Evolutionary conservation across 345 rosid genomes (phyloP).

Genomic region (Murraya koenigii): DNA sequence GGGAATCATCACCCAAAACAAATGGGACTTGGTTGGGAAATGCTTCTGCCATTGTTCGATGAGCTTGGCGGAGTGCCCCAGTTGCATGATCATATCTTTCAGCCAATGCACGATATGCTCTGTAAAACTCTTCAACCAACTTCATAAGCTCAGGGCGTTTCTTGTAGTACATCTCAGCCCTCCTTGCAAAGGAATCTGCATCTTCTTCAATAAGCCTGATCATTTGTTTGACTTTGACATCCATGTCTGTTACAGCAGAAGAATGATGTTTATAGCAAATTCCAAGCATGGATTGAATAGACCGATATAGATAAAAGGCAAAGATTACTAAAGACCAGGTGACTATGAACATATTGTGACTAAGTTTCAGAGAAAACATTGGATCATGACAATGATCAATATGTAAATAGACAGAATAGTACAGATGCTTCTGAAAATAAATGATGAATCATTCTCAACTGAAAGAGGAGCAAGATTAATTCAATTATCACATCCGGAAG

Average conservation of each 20-base stretch:
- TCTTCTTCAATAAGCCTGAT: constrained; percentile 97
- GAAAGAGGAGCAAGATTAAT: neutral
- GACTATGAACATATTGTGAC: neutral
- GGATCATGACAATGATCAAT: neutral
- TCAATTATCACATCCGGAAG: neutral
- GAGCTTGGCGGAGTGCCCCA: constrained; percentile 88
- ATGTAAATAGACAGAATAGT: neutral
- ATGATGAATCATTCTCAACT: neutral
- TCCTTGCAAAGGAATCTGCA: constrained; percentile 97
- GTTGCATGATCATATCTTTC: constrained; percentile 99
- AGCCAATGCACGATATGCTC: constrained; percentile 97
- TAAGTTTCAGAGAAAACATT: neutral
- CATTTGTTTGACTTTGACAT: constrained; percentile 90
- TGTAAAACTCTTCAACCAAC: constrained; percentile 95
- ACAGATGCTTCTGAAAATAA: neutral
- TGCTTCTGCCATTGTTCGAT: constrained; percentile 85
- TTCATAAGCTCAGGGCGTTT: constrained; percentile 98
- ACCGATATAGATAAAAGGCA: neutral
- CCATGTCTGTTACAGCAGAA: constrained; percentile 73
- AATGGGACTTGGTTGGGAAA: constrained; percentile 88
- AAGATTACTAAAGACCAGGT: neutral
- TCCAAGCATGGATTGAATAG: neutral
- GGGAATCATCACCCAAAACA: constrained; percentile 63
- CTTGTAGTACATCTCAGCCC: constrained; percentile 99
- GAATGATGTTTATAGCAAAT: neutral